Percentiles rank a stretch among this genome's conserved stretches.
phyloP scores from a whole-genome alignment of 2,329 filamentous ascomycete genomes.

The Neoscytalidium dimidiatum region DNA sequence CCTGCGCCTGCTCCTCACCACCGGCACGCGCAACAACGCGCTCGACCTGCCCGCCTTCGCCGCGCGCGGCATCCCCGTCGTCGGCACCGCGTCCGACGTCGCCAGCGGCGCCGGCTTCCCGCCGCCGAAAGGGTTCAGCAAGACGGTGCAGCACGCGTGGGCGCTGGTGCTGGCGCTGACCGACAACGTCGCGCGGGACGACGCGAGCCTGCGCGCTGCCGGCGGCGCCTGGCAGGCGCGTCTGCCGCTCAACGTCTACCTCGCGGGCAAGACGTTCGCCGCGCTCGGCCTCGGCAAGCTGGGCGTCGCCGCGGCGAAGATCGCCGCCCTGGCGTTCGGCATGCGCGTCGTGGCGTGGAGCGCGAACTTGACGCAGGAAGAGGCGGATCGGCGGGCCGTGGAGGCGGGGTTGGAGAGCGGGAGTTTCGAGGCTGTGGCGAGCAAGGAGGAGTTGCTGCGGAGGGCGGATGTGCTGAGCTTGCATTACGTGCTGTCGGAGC shows the following conservation, averaged over 20 bases:
- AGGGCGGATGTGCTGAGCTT: conserved; percentile 68
- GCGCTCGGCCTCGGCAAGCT: conserved; percentile 73
- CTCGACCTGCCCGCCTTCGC: conserved; percentile 27
- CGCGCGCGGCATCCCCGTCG: conserved; percentile 23
- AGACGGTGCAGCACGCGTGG: conserved; percentile 64
- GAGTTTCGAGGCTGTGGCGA: conserved; percentile 51
- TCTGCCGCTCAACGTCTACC: conserved; percentile 19
- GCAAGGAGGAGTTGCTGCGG: conserved; percentile 59
- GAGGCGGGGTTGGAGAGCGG: conserved; percentile 61
- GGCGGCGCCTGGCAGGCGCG: background rate
- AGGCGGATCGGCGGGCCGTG: conserved; percentile 67
- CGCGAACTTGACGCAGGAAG: conserved; percentile 72
- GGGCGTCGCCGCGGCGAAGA: conserved; percentile 67
- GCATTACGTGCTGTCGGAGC: conserved; percentile 69
- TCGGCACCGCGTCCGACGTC: conserved; percentile 21
- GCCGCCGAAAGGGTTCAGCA: background rate
- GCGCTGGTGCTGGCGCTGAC: conserved; percentile 68
- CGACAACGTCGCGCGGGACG: conserved; percentile 70
- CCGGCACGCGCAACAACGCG: conserved; percentile 52
- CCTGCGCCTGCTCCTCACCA: conserved; percentile 74
- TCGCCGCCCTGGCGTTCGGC: conserved; percentile 70
- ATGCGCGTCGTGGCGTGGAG: conserved; percentile 82
- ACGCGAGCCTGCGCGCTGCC: conserved; percentile 54
- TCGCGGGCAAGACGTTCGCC: conserved; percentile 71
- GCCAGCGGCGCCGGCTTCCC: background rate